These are phyloP conservation scores for Termitomyces sp. DNA, from an alignment of 768 basidiomycete genomes.

Conservation along the genomic window DNA sequence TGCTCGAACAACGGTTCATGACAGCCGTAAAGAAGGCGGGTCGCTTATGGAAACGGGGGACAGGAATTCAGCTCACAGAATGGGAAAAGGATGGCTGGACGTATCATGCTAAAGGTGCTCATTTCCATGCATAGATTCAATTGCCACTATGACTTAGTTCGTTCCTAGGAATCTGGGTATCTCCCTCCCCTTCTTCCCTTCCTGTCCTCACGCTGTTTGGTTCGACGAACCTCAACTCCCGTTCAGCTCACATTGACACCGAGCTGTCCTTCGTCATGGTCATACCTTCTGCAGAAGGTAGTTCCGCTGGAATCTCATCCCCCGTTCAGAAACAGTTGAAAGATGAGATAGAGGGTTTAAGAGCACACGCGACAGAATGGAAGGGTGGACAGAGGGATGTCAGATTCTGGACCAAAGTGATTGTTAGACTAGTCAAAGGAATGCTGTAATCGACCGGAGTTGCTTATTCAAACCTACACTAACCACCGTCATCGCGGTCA, in stretches of 20 bases:
- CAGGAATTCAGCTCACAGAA: constrained; percentile 73
- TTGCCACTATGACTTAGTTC: neutral
- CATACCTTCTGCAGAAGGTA: constrained; percentile 40
- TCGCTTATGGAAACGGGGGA: constrained; percentile 36
- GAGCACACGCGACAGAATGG: constrained; percentile 54
- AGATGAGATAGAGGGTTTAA: constrained; percentile 53
- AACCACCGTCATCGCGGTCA: too few species aligned
- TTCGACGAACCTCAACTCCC: constrained; percentile 91
- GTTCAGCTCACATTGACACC: constrained; percentile 87
- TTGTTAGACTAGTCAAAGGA: constrained; percentile 64
- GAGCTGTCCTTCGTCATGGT: constrained; percentile 88
- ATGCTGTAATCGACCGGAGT: too few species aligned
- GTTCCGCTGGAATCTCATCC: neutral
- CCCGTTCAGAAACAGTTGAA: constrained; percentile 47
- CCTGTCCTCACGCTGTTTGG: constrained; percentile 86
- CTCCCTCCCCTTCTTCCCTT: constrained; percentile 45
- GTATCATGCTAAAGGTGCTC: constrained; percentile 94
- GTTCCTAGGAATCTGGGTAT: constrained; percentile 78
- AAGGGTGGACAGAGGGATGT: constrained; percentile 56
- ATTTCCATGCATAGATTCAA: neutral
- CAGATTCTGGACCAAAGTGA: constrained; percentile 58
- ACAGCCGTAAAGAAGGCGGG: constrained; percentile 51
- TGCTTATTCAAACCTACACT: too few species aligned
- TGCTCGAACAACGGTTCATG: constrained; percentile 85
- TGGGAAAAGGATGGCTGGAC: constrained; percentile 94